Conservation (phyloP, 2,329 filamentous ascomycete species). For the Ophiosphaerella korrae region DNA sequence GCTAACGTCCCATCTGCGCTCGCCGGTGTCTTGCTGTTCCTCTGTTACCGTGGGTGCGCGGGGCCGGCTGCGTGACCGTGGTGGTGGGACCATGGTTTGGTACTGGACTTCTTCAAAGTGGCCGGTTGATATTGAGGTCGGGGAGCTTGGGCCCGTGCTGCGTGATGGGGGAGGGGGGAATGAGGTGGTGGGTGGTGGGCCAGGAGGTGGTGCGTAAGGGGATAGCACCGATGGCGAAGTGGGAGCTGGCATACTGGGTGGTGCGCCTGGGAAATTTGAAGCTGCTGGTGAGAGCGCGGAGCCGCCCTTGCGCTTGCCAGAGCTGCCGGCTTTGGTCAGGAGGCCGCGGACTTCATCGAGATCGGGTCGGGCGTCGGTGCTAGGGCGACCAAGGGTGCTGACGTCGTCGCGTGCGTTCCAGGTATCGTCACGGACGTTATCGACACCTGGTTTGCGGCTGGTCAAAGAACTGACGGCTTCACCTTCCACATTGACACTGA, state of each 20-base stretch:
- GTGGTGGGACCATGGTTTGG: conserved; percentile 39
- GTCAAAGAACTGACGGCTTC: conserved; percentile 53
- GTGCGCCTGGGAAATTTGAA: conserved; percentile 14
- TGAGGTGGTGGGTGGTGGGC: conserved; percentile 6
- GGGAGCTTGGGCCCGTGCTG: conserved; percentile 33
- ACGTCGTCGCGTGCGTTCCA: conserved; percentile 50
- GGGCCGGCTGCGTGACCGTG: conserved; percentile 25
- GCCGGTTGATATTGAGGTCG: conserved; percentile 38
- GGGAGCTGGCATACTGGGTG: conserved; percentile 30
- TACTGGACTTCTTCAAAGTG: conserved; percentile 41
- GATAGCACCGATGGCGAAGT: conserved; percentile 26
- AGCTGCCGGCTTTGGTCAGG: conserved; percentile 51
- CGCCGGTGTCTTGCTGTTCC: conserved; percentile 22
- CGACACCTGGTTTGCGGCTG: conserved; percentile 49
- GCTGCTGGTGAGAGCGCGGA: conserved; percentile 30
- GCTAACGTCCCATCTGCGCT: conserved; percentile 17
- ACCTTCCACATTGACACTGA: conserved; percentile 39
- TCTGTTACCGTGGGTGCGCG: conserved; percentile 18
- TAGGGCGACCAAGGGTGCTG: conserved; percentile 47
- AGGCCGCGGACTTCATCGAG: conserved; percentile 54
- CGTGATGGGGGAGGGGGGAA: conserved; percentile 23
- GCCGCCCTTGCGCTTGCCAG: conserved; percentile 49
- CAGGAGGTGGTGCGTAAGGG: conserved; percentile 32
- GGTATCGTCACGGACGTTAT: conserved; percentile 52
- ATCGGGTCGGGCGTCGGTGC: conserved; percentile 49